Base-by-base conservation (phyloP, 805 yeast species). In the Candida schatavii region DNA sequence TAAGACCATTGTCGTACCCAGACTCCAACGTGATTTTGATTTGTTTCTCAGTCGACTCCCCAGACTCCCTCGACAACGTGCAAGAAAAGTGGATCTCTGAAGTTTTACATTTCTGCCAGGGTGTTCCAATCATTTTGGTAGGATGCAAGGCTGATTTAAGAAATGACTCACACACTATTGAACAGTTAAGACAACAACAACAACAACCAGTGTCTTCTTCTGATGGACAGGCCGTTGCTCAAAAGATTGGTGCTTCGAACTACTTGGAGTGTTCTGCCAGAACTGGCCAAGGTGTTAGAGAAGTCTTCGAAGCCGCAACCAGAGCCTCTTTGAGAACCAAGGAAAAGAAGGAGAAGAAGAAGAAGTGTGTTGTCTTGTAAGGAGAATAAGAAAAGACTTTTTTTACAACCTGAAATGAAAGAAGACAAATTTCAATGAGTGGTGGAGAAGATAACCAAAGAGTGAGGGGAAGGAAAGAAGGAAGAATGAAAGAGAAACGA, bases 31-130 rank as follows among this genome's bases (percentile, higher is more conserved):
- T 89, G 48, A 85, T 89, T 46, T 76, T 89, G 61, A 88, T 89
- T 56, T 89, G 97, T 77, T 89, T 88, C 73, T 81, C 95, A 15
- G 78, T 89, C 49, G 96, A 88, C 61, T 76, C 89, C 32, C 96
- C 96, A 53, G 96, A 88, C 66, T 87, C 96, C 21, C 75, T 89
- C 46, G 95, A 88, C 61, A 89, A 88, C 67, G 96, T 89, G 50
- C 91, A 88, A 71, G 96, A 88, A 69, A 89, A 88, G 72, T 89
- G 97, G 96, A 87, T 88, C 57, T 81, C 93, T 35, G 97, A 89
- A 70, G 96, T 89, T 40, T 67, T 85, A 61, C 96, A 88, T 66
- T 88, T 88, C 79, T 89, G 97, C 70, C 95, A 84, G 57, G 93
- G 91, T 64, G 89, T 88, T 41, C 96, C 96, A 58, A 87, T 88